Evolutionary conservation across 768 basidiomycete genomes (phyloP).

Genomic region (Agaricus bisporus): DNA sequence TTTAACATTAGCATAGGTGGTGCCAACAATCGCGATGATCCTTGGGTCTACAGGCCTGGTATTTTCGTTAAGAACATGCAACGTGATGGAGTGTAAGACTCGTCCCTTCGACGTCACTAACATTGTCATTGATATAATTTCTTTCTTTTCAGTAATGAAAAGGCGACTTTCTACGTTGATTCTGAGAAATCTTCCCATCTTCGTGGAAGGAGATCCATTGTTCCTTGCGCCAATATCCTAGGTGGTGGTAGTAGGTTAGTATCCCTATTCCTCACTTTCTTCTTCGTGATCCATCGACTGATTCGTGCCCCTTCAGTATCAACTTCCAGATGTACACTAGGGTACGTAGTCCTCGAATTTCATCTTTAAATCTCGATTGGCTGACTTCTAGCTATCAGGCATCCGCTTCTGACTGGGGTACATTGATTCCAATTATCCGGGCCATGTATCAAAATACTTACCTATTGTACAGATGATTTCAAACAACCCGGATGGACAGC

Average conservation of each 20-base stretch:
- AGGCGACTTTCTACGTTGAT: slow-evolving; percentile 68
- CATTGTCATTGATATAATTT: neutral
- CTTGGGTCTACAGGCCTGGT: slow-evolving; percentile 70
- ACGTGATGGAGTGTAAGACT: slow-evolving; percentile 54
- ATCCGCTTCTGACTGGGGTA: slow-evolving; percentile 68
- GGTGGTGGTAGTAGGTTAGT: slow-evolving; percentile 51
- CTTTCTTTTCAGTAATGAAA: slow-evolving; percentile 48
- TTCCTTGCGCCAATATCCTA: slow-evolving; percentile 43
- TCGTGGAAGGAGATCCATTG: slow-evolving; percentile 60
- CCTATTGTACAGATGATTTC: slow-evolving; percentile 52
- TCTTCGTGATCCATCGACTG: neutral
- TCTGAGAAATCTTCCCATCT: slow-evolving; percentile 49
- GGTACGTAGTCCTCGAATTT: slow-evolving; percentile 20
- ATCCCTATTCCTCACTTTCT: neutral
- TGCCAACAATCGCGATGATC: slow-evolving; percentile 67
- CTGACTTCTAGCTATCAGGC: slow-evolving; percentile 30
- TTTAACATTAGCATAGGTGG: slow-evolving; percentile 35
- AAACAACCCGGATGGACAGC: slow-evolving; percentile 66
- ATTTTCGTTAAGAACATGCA: slow-evolving; percentile 73
- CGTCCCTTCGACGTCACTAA: neutral
- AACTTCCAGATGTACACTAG: slow-evolving; percentile 79
- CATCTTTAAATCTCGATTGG: neutral
- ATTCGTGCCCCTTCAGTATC: slow-evolving; percentile 36
- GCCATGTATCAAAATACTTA: slow-evolving; percentile 2
- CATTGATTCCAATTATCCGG: slow-evolving; percentile 10